A percentile compares a stretch with the other conserved stretches of the same genome.
Conservation (phyloP, 805 yeast species). For the Ogataea trehaloabstinens region DNA sequence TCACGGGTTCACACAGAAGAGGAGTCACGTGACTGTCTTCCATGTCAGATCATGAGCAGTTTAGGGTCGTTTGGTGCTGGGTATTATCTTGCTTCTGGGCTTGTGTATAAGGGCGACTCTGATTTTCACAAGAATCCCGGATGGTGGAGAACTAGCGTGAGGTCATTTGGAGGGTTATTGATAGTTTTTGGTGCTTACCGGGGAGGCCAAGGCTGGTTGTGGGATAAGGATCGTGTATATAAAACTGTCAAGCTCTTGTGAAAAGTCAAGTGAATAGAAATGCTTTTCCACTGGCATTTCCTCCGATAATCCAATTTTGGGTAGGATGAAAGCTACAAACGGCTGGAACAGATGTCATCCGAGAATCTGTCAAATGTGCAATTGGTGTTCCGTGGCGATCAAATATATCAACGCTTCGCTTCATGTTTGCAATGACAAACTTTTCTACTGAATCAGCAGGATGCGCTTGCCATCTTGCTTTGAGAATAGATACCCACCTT, state of each 20-base stretch:
- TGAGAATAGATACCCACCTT: constrained; percentile 90
- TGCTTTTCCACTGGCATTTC: constrained; percentile 89
- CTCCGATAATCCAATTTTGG: constrained; percentile 89
- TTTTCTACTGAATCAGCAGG: constrained; percentile 75
- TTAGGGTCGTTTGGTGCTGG: constrained; percentile 60
- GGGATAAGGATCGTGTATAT: constrained; percentile 39
- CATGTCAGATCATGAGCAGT: constrained; percentile 69
- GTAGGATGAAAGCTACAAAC: constrained; percentile 81
- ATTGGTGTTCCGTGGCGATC: constrained; percentile 72
- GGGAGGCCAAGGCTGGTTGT: constrained; percentile 61
- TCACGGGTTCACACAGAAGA: constrained; percentile 39
- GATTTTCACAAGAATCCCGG: constrained; percentile 40
- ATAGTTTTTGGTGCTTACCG: constrained; percentile 58
- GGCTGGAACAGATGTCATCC: constrained; percentile 90
- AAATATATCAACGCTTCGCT: constrained; percentile 79
- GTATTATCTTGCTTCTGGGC: constrained; percentile 55
- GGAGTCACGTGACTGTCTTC: constrained; percentile 55
- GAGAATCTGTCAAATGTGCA: constrained; percentile 60
- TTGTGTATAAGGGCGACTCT: constrained; percentile 45
- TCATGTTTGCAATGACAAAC: constrained; percentile 93
- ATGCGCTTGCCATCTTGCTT: constrained; percentile 78
- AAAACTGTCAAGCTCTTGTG: constrained; percentile 16
- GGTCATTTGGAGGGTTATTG: constrained; percentile 52
- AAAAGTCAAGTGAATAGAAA: constrained; percentile 45
- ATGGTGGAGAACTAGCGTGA: constrained; percentile 62